These are phyloP conservation scores for Petasospora fabianii DNA, from an alignment of 1,139 yeast genomes.

Conservation along the genomic window DNA sequence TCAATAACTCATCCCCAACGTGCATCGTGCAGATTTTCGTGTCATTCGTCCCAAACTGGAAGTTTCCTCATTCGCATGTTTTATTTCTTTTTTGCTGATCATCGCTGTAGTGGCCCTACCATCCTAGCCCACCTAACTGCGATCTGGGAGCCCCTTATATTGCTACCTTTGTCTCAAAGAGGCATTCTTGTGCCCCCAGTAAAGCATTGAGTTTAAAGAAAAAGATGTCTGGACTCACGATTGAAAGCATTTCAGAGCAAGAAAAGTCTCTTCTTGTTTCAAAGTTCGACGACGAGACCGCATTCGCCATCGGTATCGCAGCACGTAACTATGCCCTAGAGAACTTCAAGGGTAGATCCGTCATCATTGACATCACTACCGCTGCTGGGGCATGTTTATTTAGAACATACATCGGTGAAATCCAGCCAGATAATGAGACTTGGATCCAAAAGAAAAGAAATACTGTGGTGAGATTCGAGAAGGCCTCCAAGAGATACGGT, in stretches of 20 bases:
- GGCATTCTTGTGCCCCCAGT: no score
- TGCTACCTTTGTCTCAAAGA: no score
- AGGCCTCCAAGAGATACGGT: conserved; percentile 42
- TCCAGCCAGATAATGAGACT: conserved; percentile 41
- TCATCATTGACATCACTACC: conserved; percentile 43
- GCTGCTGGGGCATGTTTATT: conserved; percentile 40
- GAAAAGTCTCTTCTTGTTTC: conserved; percentile 7
- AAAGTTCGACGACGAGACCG: conserved; percentile 25
- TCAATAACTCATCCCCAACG: neutral
- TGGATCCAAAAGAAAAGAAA: conserved; percentile 45
- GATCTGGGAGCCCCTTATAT: no score
- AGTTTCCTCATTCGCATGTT: neutral
- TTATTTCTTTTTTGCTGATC: no score
- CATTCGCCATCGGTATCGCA: conserved; percentile 38
- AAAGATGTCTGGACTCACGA: conserved; percentile 1
- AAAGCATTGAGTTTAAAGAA: no score
- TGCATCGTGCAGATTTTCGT: neutral
- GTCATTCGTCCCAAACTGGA: neutral
- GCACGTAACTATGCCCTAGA: conserved; percentile 32
- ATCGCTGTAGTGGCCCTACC: no score
- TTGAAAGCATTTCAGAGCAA: conserved; percentile 2
- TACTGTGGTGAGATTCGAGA: conserved; percentile 39
- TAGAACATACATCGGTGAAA: conserved; percentile 35
- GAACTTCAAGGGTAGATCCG: conserved; percentile 25
- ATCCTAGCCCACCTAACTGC: no score